Evolutionary conservation across 1,139 yeast genomes (phyloP), one percentile per base, ranked within the genome.

Genomic region (Meyerozyma sp.): DNA sequence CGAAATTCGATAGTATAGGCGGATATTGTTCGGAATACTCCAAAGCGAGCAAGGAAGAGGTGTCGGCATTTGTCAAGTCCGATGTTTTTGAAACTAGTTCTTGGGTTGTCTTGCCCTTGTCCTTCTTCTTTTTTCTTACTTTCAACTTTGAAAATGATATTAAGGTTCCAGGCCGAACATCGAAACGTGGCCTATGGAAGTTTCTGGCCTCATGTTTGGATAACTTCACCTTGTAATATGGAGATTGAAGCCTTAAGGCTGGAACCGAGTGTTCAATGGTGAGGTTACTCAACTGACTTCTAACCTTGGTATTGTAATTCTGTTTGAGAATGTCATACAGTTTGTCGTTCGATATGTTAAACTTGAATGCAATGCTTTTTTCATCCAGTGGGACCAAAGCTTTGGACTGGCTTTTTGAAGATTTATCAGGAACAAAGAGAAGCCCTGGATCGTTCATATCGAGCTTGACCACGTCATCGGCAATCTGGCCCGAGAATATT

Each of bases 11-110:
- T 32, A 93, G 64, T 5, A 88, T 85, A 46, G 83, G 66, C 0
- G 99, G 99, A 45, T 76, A 76, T 60, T 93, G 96, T 61, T 94
- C 98, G 6, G 95, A 79, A 58, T 90, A 93, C 60, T 94, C 99
- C 73, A 90, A 70, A 42, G 88, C 75, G 47, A 89, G 79, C 23
- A 89, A 75, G 14, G 82, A 80, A 0, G 90, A 89, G 1, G 89
- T 78, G 59, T 94, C 99, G 23, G 95, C 88, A 4, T 84, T 62
- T 0, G 98, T 84, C 46, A 94, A 70, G 60, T 91, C 98, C 2
- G 81, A 68, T 0, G 95, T 79, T 43, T 73, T 75, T 9, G 79
- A 68, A 61, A 91, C 84, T 5, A 91, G 69, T 59, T 90, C 95
- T 44, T 77, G 81, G 9, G 85, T 72, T 10, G 88, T 83, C 59